Evolutionary conservation across 2,329 filamentous ascomycete species (phyloP).

Genomic region (Phialophora tarda): DNA sequence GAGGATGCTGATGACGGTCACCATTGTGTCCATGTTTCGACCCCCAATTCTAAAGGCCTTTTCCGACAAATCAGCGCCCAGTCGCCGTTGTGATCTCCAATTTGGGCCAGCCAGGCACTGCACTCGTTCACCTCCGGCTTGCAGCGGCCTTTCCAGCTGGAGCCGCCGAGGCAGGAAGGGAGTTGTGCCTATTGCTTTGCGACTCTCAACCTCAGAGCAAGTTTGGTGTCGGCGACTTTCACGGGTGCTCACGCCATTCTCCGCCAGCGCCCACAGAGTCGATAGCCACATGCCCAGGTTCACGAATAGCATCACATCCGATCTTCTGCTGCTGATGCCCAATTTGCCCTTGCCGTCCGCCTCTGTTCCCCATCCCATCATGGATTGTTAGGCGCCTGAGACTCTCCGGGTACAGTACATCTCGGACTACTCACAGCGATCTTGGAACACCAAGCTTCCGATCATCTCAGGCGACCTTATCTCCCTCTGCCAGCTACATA

Average conservation of each 20-base stretch:
- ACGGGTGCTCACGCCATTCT: background rate
- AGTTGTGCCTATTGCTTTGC: constrained; percentile 8
- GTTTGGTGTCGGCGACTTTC: constrained; percentile 1
- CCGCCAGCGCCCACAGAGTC: background rate
- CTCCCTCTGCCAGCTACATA: background rate
- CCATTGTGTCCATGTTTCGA: background rate
- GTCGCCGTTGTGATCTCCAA: background rate
- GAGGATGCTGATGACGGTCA: constrained; percentile 3
- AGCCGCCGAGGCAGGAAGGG: background rate
- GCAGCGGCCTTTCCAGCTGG: background rate
- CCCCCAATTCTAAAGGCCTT: constrained; percentile 7
- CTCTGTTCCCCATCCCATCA: background rate
- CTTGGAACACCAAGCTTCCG: background rate
- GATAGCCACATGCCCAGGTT: background rate
- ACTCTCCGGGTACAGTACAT: background rate
- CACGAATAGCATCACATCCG: background rate
- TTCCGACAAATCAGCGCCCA: constrained; percentile 19
- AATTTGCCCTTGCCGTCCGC: background rate
- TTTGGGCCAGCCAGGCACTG: constrained; percentile 9
- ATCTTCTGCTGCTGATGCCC: background rate
- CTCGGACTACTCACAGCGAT: background rate
- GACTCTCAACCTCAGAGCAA: background rate
- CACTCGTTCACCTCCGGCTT: background rate
- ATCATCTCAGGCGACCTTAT: background rate
- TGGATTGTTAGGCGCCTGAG: background rate